These are phyloP conservation scores for Ustilago sp. DNA, from an alignment of 1,284 basidiomycete genomes.

Conservation along the genomic window DNA sequence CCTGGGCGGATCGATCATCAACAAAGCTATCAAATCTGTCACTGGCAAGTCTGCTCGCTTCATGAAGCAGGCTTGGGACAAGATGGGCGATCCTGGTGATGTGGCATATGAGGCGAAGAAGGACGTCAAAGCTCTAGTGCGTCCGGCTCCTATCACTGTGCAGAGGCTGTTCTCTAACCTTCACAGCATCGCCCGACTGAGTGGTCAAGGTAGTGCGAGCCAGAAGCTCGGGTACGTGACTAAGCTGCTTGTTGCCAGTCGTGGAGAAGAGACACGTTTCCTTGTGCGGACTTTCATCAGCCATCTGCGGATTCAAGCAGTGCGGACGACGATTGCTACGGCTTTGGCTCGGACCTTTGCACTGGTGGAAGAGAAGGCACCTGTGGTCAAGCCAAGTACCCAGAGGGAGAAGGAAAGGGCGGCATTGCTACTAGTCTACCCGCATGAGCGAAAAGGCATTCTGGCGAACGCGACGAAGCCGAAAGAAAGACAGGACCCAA, in stretches of 20 bases:
- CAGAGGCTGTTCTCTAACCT: constrained; percentile 63
- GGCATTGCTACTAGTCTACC: constrained; percentile 27
- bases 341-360: constrained; percentile 85
- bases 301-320: constrained; percentile 84
- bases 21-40: constrained; percentile 82
- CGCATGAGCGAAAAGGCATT: constrained; percentile 55
- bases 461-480: constrained; percentile 65
- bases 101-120: constrained; percentile 66
- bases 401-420: constrained; percentile 33
- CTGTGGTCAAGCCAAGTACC: constrained; percentile 10
- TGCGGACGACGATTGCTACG: constrained; percentile 83
- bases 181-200: constrained; percentile 73
- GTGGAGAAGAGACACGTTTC: constrained; percentile 87
- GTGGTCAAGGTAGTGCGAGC: constrained; percentile 80
- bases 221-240: constrained; percentile 84
- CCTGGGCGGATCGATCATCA: constrained; percentile 76
- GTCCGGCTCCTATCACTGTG: constrained; percentile 62
- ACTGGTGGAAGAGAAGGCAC: constrained; percentile 69
- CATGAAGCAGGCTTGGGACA: constrained; percentile 74
- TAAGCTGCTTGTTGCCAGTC: constrained; percentile 82
- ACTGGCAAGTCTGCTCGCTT: constrained; percentile 80
- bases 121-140: constrained; percentile 63
- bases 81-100: constrained; percentile 66
- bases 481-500: constrained; percentile 66
- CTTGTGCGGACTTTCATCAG: constrained; percentile 83